Conservation (phyloP, 2,329 filamentous ascomycete species). For the Hymenoscyphus fraxineus region DNA sequence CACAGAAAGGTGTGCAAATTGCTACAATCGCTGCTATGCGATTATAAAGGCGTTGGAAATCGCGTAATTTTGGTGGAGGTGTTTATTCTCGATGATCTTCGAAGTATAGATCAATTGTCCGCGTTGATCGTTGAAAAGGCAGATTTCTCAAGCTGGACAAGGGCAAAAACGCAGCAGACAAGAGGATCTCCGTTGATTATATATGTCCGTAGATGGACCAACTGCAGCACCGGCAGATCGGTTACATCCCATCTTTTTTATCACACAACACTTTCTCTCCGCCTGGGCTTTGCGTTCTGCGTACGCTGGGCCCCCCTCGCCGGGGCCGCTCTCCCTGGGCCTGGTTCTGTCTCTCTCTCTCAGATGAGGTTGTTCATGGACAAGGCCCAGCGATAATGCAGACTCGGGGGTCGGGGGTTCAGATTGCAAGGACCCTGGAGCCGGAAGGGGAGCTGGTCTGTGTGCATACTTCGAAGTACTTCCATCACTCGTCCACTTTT, state of each 20-base stretch:
- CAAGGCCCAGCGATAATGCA: constrained; percentile 6
- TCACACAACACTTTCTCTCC: not conserved
- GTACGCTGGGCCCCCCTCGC: constrained; percentile 6
- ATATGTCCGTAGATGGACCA: constrained; percentile 4
- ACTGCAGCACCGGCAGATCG: constrained; percentile 1
- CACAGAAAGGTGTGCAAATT: constrained; percentile 3
- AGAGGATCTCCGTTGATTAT: constrained; percentile 1
- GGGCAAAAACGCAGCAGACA: not conserved
- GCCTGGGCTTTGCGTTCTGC: constrained; percentile 6
- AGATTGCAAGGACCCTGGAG: not conserved
- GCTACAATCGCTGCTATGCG: not conserved
- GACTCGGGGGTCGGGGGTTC: not conserved
- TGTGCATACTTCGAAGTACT: not conserved
- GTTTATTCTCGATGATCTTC: not conserved
- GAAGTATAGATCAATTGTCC: not conserved
- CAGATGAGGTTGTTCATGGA: constrained; percentile 8
- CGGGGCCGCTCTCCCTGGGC: not conserved
- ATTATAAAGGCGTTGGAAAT: not conserved
- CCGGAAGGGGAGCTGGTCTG: not conserved
- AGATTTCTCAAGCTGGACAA: not conserved
- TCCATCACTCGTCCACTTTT: not conserved
- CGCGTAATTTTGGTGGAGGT: not conserved
- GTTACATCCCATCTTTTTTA: constrained; percentile 4
- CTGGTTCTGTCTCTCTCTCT: not conserved
- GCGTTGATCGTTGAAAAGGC: not conserved